phyloP scores from a whole-genome alignment of 2,329 filamentous ascomycete genomes.

The Saccharata proteae region DNA sequence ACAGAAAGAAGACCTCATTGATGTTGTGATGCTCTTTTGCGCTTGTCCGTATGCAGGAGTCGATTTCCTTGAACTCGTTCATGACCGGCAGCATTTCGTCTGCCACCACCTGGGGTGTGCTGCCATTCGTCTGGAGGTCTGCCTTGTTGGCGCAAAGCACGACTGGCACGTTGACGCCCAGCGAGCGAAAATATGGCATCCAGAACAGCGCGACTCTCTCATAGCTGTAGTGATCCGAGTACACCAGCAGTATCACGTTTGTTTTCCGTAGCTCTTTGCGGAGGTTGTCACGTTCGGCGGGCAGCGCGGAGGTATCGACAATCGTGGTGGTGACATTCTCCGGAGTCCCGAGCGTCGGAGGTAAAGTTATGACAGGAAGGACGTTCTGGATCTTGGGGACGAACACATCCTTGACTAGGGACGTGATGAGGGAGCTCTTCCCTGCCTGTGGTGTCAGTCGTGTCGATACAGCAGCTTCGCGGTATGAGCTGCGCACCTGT shows the following conservation, averaged over 20 bases:
- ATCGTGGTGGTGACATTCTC: constrained; percentile 97
- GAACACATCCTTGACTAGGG: constrained; percentile 93
- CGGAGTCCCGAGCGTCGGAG: constrained; percentile 81
- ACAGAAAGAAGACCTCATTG: constrained; percentile 91
- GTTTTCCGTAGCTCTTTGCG: constrained; percentile 92
- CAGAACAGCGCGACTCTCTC: constrained; percentile 94
- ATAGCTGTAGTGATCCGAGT: constrained; percentile 98
- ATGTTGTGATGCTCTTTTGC: constrained; percentile 86
- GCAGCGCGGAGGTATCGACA: constrained; percentile 90
- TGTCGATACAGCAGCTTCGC: too few species aligned
- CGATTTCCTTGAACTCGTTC: constrained; percentile 97
- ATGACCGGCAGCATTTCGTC: constrained; percentile 98
- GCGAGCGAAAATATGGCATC: constrained; percentile 94
- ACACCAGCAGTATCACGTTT: constrained; percentile 93
- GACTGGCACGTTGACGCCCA: constrained; percentile 97
- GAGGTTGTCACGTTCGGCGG: constrained; percentile 80
- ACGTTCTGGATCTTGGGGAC: constrained; percentile 92
- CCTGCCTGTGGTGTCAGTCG: constrained; percentile 15
- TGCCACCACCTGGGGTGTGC: constrained; percentile 73
- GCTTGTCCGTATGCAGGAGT: constrained; percentile 92
- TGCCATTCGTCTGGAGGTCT: constrained; percentile 66
- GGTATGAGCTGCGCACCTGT: constrained; percentile 55
- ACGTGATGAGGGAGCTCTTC: constrained; percentile 59
- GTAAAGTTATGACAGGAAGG: constrained; percentile 88
- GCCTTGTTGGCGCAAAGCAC: constrained; percentile 96